phyloP scores from a whole-genome alignment of 108 stramenopile genomes.

The Pseudonitzschia delicatissima region DNA sequence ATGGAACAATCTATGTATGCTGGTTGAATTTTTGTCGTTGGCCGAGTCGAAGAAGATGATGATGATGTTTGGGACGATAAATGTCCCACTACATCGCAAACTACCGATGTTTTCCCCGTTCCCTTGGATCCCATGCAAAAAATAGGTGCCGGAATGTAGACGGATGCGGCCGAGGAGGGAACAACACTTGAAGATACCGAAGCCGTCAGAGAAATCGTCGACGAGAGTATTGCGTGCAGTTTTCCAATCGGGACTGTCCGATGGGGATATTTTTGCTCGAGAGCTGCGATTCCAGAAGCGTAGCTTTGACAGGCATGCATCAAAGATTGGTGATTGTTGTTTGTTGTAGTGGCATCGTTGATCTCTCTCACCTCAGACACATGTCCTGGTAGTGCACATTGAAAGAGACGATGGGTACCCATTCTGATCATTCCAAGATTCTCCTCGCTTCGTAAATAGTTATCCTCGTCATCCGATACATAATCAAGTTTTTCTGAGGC shows the following conservation, averaged over 20 bases:
- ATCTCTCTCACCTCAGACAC: background rate
- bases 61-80: background rate
- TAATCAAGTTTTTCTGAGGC: background rate
- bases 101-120: slow-evolving; percentile 56
- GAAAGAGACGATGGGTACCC: slow-evolving; percentile 7
- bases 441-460: background rate
- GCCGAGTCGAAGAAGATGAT: background rate
- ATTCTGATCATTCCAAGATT: background rate
- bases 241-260: slow-evolving; percentile 20
- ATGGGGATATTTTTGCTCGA: slow-evolving; percentile 18
- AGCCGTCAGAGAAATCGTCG: slow-evolving; percentile 1
- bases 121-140: slow-evolving; percentile 55
- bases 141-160: slow-evolving; percentile 56
- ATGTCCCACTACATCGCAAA: slow-evolving; percentile 40
- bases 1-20: slow-evolving; percentile 72
- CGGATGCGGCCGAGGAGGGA: background rate
- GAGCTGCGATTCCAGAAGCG: background rate
- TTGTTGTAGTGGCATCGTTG: background rate
- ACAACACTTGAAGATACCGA: too few relatives aligned
- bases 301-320: background rate
- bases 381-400: background rate
- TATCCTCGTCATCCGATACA: background rate
- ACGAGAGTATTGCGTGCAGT: slow-evolving; percentile 1
- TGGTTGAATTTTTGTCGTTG: background rate
- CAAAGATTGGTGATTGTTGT: background rate